These are phyloP conservation scores for Nakaseomyces sp. DNA, from an alignment of 1,139 yeast species.

Conservation along the genomic window DNA sequence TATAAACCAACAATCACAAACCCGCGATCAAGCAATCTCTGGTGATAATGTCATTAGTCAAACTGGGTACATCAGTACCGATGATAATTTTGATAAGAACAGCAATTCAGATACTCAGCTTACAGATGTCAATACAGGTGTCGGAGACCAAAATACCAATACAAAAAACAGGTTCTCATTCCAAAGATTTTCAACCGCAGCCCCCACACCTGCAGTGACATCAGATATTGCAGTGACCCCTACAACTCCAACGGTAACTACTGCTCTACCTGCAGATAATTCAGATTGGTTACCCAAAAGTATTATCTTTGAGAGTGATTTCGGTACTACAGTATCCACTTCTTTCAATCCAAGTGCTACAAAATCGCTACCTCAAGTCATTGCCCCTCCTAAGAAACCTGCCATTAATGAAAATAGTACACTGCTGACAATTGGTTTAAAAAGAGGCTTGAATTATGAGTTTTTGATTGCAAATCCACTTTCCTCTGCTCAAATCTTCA, in stretches of 20 bases:
- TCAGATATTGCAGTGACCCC: not conserved
- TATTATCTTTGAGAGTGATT: constrained; percentile 10
- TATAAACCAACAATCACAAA: too few species aligned
- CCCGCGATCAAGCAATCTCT: too few species aligned
- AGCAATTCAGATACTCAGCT: too few species aligned
- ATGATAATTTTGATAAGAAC: too few species aligned
- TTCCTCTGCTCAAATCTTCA: constrained; percentile 65
- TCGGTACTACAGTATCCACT: constrained; percentile 5
- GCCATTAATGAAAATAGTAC: constrained; percentile 35
- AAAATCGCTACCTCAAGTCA: constrained; percentile 49
- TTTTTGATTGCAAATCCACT: constrained; percentile 56
- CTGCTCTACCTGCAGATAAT: not conserved
- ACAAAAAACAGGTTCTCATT: not conserved
- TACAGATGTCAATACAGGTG: not conserved
- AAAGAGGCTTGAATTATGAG: constrained; percentile 53
- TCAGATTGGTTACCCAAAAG: constrained; percentile 14
- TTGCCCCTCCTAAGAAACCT: constrained; percentile 38
- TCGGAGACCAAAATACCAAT: not conserved
- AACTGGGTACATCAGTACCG: too few species aligned
- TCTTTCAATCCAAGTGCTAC: constrained; percentile 14
- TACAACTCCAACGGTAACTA: not conserved
- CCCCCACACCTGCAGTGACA: not conserved
- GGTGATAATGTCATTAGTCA: too few species aligned
- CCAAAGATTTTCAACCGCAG: not conserved
- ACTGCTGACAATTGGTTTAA: constrained; percentile 56